A percentile compares a stretch with the other conserved stretches of the same genome.
Conservation (phyloP, 2,329 filamentous ascomycete genomes). For the Aspergillus versicolor region DNA sequence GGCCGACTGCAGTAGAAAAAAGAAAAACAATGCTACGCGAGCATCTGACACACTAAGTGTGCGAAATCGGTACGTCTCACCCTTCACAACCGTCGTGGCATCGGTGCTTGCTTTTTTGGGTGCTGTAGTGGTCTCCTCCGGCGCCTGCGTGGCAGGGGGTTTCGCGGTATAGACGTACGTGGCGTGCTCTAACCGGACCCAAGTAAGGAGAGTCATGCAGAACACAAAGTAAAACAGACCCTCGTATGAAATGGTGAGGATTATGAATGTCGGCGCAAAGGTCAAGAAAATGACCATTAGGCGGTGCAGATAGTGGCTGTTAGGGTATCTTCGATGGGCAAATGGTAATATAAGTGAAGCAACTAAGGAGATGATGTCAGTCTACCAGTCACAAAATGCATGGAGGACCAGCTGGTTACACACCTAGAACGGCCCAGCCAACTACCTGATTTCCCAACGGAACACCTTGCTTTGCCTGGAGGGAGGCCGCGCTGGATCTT, state of each 20-base stretch:
- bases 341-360: constrained; percentile 76
- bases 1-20: constrained; percentile 88
- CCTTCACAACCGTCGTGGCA: constrained; percentile 34
- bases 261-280: constrained; percentile 90
- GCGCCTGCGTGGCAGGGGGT: constrained; percentile 12
- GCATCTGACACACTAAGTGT: constrained; percentile 77
- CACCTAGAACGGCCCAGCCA: constrained; percentile 77
- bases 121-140: constrained; percentile 25
- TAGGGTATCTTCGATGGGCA: constrained; percentile 75
- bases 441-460: constrained; percentile 84
- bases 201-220: constrained; percentile 75
- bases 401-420: constrained; percentile 23
- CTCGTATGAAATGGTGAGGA: constrained; percentile 96
- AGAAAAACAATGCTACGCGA: constrained; percentile 89
- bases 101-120: constrained; percentile 25
- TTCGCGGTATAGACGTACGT: constrained; percentile 53
- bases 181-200: constrained; percentile 88
- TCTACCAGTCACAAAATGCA: not conserved
- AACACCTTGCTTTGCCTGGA: constrained; percentile 81
- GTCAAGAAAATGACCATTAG: constrained; percentile 86
- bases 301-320: constrained; percentile 85
- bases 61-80: constrained; percentile 52
- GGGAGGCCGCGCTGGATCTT: constrained; percentile 75
- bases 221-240: constrained; percentile 94
- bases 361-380: constrained; percentile 51